Conservation (phyloP, 2,329 filamentous ascomycete species). For the Exophiala aquamarina region DNA sequence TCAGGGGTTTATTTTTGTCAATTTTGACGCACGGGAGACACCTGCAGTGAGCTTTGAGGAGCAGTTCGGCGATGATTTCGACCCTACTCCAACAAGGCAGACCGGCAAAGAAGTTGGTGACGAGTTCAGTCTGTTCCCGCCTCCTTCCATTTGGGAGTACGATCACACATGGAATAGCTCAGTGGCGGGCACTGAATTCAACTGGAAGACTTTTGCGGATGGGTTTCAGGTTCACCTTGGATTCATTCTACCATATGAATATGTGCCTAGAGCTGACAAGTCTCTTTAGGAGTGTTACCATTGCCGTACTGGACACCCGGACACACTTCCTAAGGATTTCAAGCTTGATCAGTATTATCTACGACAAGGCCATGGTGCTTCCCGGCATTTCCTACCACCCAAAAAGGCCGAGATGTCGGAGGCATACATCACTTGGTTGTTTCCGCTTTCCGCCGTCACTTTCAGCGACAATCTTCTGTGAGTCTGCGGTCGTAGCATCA, state of each 20-base stretch:
- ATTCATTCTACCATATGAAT: too few relatives aligned
- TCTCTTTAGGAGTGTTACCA: constrained; percentile 21
- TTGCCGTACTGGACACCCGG: constrained; percentile 23
- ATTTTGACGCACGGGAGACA: constrained; percentile 49
- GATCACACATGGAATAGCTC: constrained; percentile 56
- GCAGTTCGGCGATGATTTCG: constrained; percentile 52
- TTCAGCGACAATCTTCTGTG: constrained; percentile 24
- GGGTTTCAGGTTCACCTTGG: constrained; percentile 19
- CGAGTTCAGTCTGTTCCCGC: constrained; percentile 49
- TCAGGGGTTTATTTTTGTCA: constrained; percentile 56
- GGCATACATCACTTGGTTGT: constrained; percentile 25
- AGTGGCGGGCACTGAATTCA: constrained; percentile 53
- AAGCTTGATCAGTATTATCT: constrained; percentile 22
- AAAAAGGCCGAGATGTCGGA: constrained; percentile 21
- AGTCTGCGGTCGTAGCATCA: too few relatives aligned
- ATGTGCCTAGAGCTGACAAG: too few relatives aligned
- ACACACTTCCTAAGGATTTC: constrained; percentile 25
- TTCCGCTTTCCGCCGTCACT: constrained; percentile 19
- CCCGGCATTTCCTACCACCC: constrained; percentile 24
- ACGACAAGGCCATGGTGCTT: constrained; percentile 21
- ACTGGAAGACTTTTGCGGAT: constrained; percentile 53
- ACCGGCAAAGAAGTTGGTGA: constrained; percentile 20
- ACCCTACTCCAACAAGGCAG: constrained; percentile 30
- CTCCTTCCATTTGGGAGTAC: constrained; percentile 50
- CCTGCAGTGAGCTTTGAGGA: constrained; percentile 54